Evolutionary conservation across 768 basidiomycete genomes (phyloP), one percentile per base, ranked within the genome.

Genomic region (Phaeolepiota aurea): DNA sequence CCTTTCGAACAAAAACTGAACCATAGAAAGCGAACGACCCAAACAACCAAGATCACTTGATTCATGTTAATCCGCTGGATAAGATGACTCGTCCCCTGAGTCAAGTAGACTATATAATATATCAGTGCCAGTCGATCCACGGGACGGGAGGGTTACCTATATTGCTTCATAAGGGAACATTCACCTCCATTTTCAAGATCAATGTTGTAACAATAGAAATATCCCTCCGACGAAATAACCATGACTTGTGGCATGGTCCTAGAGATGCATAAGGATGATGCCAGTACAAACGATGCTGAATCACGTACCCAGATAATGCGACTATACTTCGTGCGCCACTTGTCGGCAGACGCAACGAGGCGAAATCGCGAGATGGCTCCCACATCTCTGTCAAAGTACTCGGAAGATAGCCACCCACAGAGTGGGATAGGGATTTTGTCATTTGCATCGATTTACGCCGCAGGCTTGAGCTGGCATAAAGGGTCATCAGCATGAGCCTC

Each of bases 151-250:
- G 48, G 69, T 22, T 21, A 77, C 78, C 77, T 86, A 56, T 92
- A 97, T 58, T 94, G 91, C 66, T 94, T 94, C 75, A 92, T 84
- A 53, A 99, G 59, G 14, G 84, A 76, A 52, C 94, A 98, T 61
- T 99, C 94, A 2, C 94, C 94, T 2, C 94, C 94, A 38, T 84
- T 82, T 60, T 99, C 94, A 45, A 98, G 63, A 63, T 99, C 94
- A 54, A 99, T 94, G 51, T 75, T 87, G 60, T 98, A 98, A 12
- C 85, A 79, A 55, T 99, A 97, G 58, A 96, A 94, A 51, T 90
- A 87, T 1, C 94, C 94, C 43, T 97, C 92, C 0, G 88, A 87
- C 0, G 91, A 92, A 42, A 98, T 78, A 16, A 99, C 92, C 89
- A 96, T 94, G 9, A 97, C 84, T 45, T 99, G 94, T 0, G 94